phyloP scores from a whole-genome alignment of 495 filamentous ascomycete genomes.

The Aspergillus avenaceus region DNA sequence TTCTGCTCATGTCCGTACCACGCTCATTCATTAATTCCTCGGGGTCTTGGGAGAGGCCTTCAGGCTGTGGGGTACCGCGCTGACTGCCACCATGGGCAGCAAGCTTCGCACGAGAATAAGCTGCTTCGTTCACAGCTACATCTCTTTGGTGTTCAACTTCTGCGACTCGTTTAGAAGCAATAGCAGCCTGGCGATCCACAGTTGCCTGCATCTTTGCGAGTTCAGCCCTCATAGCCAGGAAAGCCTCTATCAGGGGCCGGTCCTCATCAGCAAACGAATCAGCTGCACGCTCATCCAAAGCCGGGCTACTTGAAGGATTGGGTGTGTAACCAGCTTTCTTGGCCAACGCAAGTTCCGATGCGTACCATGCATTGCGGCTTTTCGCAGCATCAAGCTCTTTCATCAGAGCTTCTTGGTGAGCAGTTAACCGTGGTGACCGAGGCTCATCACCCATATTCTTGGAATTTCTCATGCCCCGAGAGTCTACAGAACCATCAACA shows the following conservation, averaged over 20 bases:
- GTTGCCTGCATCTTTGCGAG: constrained; percentile 72
- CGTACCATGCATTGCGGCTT: constrained; percentile 93
- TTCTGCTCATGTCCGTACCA: constrained; percentile 70
- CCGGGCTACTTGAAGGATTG: constrained; percentile 65
- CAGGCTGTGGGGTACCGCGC: constrained; percentile 65
- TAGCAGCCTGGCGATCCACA: constrained; percentile 77
- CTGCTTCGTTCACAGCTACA: constrained; percentile 84
- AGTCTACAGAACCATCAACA: constrained; percentile 42
- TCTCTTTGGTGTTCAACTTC: constrained; percentile 92
- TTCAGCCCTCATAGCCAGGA: constrained; percentile 84
- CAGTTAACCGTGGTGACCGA: constrained; percentile 40
- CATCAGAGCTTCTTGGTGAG: constrained; percentile 53
- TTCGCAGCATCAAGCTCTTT: constrained; percentile 81
- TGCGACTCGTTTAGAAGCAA: constrained; percentile 83
- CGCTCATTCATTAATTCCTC: constrained; percentile 59
- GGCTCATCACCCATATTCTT: constrained; percentile 39
- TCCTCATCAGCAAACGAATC: constrained; percentile 88
- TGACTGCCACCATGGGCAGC: constrained; percentile 76
- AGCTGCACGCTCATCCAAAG: constrained; percentile 67
- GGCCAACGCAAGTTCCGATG: constrained; percentile 87
- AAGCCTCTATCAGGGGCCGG: constrained; percentile 84
- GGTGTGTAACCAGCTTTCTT: constrained; percentile 81
- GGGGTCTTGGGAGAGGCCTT: constrained; percentile 50
- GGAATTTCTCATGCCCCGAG: constrained; percentile 37
- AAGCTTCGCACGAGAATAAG: constrained; percentile 89